Evolutionary conservation across 2,329 filamentous ascomycete species (phyloP), one percentile per base, ranked within the genome.

Genomic region (Ophiostoma sp.): DNA sequence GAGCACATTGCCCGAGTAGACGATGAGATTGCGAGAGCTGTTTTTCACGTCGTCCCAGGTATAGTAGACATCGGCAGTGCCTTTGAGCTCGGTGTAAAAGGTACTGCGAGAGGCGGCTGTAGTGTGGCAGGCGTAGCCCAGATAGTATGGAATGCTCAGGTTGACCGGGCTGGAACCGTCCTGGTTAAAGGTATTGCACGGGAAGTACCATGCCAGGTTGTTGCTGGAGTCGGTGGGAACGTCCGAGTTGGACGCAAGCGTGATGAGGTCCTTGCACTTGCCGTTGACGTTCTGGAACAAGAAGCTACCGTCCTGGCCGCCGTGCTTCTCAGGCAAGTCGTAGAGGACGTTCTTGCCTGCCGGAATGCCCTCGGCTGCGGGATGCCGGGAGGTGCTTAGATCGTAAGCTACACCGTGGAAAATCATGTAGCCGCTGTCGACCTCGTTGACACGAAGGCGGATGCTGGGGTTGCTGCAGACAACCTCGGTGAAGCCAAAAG

Each of bases 251-350:
- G 84, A 76, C 0, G 89, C 86, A 7, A 83, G 78, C 0, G 87
- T 96, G 76, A 99, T 97, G 68, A 98, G 79, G 9, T 85, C 90
- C 80, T 98, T 99, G 84, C 95, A 99, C 71, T 90, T 91, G 64
- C 95, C 96, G 74, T 99, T 99, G 77, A 99, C 95, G 73, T 98
- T 96, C 77, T 99, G 95, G 80, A 99, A 99, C 75, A 99, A 80
- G 77, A 99, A 99, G 76, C 93, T 98, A 69, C 92, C 94, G 76
- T 99, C 96, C 78, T 91, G 85, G n/a, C 93, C 95, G 68, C 88
- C 89, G 74, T 94, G 87, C 75, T 91, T 91, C 73, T 89, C 85
- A 0, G 89, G 84, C n/a, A 96, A 80, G 76, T 97, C 93, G 75
- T 87, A 98, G 14, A 99, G 81, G 38, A 99, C 88, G 74, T 98